A percentile compares a stretch with the other conserved stretches of the same genome.
These are phyloP conservation scores for Hysterangium stoloniferum DNA, from an alignment of 768 basidiomycete species.

Conservation along the genomic window DNA sequence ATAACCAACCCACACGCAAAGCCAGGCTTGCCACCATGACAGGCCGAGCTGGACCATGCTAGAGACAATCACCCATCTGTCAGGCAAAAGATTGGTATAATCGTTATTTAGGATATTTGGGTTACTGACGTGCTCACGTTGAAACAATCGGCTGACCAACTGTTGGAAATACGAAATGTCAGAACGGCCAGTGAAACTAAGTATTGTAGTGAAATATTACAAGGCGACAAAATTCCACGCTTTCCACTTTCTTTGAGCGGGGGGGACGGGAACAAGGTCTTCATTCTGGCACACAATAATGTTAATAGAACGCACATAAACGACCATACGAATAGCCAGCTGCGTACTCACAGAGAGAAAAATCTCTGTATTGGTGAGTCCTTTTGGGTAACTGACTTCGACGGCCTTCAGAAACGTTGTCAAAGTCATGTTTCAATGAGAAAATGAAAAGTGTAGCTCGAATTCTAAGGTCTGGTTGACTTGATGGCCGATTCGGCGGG, in stretches of 20 bases:
- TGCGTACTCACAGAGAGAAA: constrained; percentile 9
- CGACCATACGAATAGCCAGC: not conserved
- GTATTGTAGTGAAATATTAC: constrained; percentile 27
- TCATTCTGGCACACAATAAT: constrained; percentile 42
- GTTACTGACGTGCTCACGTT: constrained; percentile 62
- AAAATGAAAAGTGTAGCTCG: too few species aligned
- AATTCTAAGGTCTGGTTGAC: too few species aligned
- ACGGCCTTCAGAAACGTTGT: constrained; percentile 6
- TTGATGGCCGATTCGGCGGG: too few species aligned
- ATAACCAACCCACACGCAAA: constrained; percentile 52
- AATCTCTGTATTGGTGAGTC: constrained; percentile 18
- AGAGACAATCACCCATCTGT: constrained; percentile 72
- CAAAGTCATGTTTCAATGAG: not conserved
- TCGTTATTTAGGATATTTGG: not conserved
- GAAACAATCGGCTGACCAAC: constrained; percentile 78
- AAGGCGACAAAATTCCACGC: constrained; percentile 60
- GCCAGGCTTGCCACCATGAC: constrained; percentile 82
- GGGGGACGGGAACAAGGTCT: constrained; percentile 61
- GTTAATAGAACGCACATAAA: constrained; percentile 4
- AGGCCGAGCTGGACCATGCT: constrained; percentile 67
- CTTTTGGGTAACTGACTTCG: constrained; percentile 19
- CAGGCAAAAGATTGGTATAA: constrained; percentile 3
- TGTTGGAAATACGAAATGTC: constrained; percentile 20
- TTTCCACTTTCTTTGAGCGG: constrained; percentile 58
- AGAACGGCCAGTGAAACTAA: not conserved